A percentile compares a stretch with the other conserved stretches of the same genome.
These are phyloP conservation scores for Hippophae rhamnoides DNA, from an alignment of 306 rosid species.

Conservation along the genomic window DNA sequence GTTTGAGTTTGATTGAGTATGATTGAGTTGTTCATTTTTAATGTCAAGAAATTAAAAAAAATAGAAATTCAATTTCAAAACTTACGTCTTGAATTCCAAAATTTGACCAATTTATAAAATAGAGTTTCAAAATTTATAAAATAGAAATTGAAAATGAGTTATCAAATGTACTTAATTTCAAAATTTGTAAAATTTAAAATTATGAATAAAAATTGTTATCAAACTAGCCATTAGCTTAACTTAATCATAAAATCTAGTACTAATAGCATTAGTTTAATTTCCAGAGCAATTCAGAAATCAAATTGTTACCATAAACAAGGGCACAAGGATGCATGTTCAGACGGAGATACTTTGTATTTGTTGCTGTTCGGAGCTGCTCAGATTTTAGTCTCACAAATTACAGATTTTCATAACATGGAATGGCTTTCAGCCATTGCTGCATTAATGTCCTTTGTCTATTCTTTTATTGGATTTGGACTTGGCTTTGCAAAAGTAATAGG, in stretches of 20 bases:
- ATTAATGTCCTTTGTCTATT: constrained; percentile 62
- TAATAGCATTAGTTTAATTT: neutral
- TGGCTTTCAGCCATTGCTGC: constrained; percentile 76
- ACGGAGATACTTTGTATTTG: constrained; percentile 42
- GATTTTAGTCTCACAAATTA: constrained; percentile 64
- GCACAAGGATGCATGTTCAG: constrained; percentile 52
- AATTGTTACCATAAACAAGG: constrained; percentile 80
- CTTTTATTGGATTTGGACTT: constrained; percentile 64
- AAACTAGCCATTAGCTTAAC: too few species aligned
- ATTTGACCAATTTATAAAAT: too few species aligned
- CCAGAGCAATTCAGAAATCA: constrained; percentile 65
- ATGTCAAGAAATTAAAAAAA: too few species aligned
- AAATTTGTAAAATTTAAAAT: too few species aligned
- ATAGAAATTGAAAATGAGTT: too few species aligned
- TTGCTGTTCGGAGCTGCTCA: constrained; percentile 68
- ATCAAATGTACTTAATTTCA: too few species aligned
- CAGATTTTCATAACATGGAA: constrained; percentile 61
- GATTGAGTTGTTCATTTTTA: too few species aligned
- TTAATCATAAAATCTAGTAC: neutral
- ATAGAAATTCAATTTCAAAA: too few species aligned
- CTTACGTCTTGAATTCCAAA: too few species aligned
- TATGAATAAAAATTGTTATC: neutral
- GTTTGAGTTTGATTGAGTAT: too few species aligned
- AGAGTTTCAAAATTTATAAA: too few species aligned
- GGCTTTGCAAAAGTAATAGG: constrained; percentile 59